Conservation (phyloP, 208 protist genomes). For the Trypanosoma melophagium region DNA sequence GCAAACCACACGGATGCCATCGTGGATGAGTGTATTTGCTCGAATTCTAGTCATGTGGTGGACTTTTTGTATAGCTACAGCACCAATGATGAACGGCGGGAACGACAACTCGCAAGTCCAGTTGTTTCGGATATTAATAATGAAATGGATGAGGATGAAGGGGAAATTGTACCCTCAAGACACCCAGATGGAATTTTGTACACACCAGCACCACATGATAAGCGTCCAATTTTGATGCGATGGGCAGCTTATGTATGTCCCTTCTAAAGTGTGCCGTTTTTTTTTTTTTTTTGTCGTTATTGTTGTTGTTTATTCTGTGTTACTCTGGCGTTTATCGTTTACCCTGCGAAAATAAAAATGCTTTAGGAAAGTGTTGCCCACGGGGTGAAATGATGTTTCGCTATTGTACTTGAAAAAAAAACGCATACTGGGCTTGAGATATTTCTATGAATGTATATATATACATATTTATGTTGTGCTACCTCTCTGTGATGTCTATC, state of each 20-base stretch:
- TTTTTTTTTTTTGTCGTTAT: background rate
- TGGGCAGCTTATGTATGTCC: constrained; percentile 55
- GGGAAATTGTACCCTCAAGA: constrained; percentile 1
- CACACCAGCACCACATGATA: constrained; percentile 36
- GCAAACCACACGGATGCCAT: constrained; percentile 83
- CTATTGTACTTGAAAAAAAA: too few relatives aligned
- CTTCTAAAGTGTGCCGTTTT: constrained; percentile 33
- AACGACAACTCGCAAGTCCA: background rate
- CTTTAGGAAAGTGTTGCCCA: too few relatives aligned
- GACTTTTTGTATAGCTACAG: constrained; percentile 76
- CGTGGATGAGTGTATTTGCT: constrained; percentile 72
- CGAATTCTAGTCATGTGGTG: constrained; percentile 57
- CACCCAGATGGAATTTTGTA: constrained; percentile 51
- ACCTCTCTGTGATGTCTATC: too few relatives aligned
- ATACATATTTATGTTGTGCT: too few relatives aligned
- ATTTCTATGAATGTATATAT: too few relatives aligned
- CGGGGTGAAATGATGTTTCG: too few relatives aligned
- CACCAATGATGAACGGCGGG: constrained; percentile 19
- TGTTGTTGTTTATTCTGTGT: background rate
- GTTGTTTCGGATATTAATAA: background rate
- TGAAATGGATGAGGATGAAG: constrained; percentile 17
- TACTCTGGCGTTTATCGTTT: too few relatives aligned
- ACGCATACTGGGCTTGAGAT: too few relatives aligned
- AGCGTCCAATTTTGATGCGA: constrained; percentile 46
- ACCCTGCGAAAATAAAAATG: too few relatives aligned